Percentiles rank a stretch among this genome's conserved stretches.
Evolutionary conservation across 2,329 filamentous ascomycete genomes (phyloP).

Genomic region (Penicillium sp.): DNA sequence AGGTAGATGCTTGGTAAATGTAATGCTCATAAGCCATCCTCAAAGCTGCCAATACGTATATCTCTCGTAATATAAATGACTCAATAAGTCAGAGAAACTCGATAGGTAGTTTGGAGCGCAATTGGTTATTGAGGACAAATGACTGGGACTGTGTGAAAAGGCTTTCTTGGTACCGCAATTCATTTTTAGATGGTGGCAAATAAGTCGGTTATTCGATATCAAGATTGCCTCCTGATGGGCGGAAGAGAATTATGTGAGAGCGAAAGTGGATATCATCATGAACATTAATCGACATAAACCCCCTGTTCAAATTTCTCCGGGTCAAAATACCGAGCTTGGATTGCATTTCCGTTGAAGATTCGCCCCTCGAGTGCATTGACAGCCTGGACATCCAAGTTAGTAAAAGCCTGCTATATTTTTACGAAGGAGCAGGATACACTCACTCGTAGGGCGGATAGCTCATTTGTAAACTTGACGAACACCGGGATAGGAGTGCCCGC

Average conservation of each 20-base stretch:
- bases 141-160: not conserved
- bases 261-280: not conserved
- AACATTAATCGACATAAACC: conserved; percentile 49
- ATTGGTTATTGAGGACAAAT: not conserved
- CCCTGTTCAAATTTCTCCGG: conserved; percentile 78
- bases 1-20: too few relatives aligned
- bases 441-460: conserved; percentile 81
- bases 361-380: conserved; percentile 88
- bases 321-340: conserved; percentile 81
- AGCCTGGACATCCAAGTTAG: conserved; percentile 58
- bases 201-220: not conserved
- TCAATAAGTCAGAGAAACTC: too few relatives aligned
- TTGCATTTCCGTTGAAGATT: conserved; percentile 84
- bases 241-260: not conserved
- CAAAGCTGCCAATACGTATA: too few relatives aligned
- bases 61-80: too few relatives aligned
- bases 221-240: not conserved
- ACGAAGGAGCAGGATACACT: conserved; percentile 41
- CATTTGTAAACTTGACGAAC: conserved; percentile 90
- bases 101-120: too few relatives aligned
- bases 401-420: not conserved
- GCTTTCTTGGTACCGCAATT: not conserved
- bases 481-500: conserved; percentile 63
- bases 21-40: too few relatives aligned
- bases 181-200: not conserved